These are phyloP conservation scores for Triticum turgidum DNA, from an alignment of 176 grass and related monocot species.

Conservation along the genomic window DNA sequence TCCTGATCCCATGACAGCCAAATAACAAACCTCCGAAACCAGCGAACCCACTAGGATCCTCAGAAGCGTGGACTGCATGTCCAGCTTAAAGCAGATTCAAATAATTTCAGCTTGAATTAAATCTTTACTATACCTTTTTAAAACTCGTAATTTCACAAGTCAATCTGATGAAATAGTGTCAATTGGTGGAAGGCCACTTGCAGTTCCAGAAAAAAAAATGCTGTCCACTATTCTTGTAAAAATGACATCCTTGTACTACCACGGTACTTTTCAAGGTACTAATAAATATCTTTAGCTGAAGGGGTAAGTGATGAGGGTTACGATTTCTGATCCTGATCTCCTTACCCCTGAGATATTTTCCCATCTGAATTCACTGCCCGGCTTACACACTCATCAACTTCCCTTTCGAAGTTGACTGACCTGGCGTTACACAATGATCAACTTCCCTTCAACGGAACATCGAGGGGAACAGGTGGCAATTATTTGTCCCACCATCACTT, in stretches of 20 bases:
- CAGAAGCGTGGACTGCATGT: not conserved
- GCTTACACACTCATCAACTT: slow-evolving; percentile 15
- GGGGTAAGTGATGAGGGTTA: not conserved
- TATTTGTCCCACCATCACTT: slow-evolving; percentile 16
- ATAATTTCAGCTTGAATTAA: not conserved
- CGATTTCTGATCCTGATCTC: not conserved
- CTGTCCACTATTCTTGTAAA: not conserved
- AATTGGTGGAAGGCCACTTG: not conserved
- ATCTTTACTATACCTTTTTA: not conserved
- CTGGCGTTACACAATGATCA: not conserved
- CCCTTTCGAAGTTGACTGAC: slow-evolving; percentile 2
- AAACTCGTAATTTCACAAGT: not conserved
- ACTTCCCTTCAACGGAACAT: slow-evolving; percentile 21
- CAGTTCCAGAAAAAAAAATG: not conserved
- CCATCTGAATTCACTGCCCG: not conserved
- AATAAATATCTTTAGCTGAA: not conserved
- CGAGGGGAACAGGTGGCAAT: slow-evolving; percentile 10
- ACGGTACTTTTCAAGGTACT: not conserved
- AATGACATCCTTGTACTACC: not conserved
- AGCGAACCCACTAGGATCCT: not conserved
- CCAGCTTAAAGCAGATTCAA: not conserved
- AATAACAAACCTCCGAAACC: not conserved
- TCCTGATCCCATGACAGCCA: not conserved
- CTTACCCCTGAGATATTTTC: not conserved
- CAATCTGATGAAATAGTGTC: not conserved